Conservation (phyloP, 768 basidiomycete species). For the Trametes elegans region DNA sequence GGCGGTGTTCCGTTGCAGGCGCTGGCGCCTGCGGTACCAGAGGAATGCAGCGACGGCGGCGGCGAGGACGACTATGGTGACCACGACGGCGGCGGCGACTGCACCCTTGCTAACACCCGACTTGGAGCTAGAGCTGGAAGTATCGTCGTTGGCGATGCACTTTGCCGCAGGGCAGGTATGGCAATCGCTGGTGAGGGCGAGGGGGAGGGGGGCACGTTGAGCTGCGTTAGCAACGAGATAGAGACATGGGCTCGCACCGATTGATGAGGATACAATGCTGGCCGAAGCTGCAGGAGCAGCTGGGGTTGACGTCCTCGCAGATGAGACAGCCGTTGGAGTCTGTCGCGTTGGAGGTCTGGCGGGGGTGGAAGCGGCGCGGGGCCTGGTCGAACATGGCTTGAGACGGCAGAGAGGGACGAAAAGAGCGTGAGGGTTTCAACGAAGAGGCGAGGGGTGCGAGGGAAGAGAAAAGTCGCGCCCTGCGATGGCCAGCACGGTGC, state of each 20-base stretch:
- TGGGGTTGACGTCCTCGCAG: constrained; percentile 48
- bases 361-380: constrained; percentile 19
- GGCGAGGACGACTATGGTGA: constrained; percentile 56
- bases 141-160: constrained; percentile 42
- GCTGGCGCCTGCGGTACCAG: constrained; percentile 61
- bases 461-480: constrained; percentile 20
- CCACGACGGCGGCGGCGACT: constrained; percentile 72
- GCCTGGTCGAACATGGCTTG: constrained; percentile 14
- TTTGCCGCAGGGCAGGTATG: constrained; percentile 47
- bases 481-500: constrained; percentile 33
- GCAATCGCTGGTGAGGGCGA: constrained; percentile 49
- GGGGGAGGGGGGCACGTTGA: constrained; percentile 6
- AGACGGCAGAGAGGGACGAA: constrained; percentile 12
- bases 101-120: constrained; percentile 63
- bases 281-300: constrained; percentile 53
- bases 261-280: constrained; percentile 61
- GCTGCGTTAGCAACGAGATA: background rate
- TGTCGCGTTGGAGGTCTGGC: constrained; percentile 18
- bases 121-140: constrained; percentile 14
- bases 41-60: constrained; percentile 51
- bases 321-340: constrained; percentile 38
- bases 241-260: constrained; percentile 41
- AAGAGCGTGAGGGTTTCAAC: constrained; percentile 26
- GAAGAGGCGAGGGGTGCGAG: constrained; percentile 2
- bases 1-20: constrained; percentile 35